Evolutionary conservation across 2,329 filamentous ascomycete species (phyloP).

Genomic region (Fusarium sp.): DNA sequence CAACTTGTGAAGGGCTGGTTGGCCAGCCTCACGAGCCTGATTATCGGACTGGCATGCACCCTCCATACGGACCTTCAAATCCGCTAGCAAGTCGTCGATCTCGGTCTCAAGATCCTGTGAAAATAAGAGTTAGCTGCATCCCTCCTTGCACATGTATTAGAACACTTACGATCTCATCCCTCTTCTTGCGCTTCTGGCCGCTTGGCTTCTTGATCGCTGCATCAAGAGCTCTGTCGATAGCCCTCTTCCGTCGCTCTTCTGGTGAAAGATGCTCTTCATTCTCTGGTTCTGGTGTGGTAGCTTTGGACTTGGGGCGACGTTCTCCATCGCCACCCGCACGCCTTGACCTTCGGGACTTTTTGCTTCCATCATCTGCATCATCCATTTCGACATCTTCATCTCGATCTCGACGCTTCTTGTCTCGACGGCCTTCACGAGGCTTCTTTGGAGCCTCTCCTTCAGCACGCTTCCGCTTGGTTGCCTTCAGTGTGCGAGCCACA

Average conservation of each 20-base stretch:
- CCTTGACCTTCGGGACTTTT: slow-evolving; percentile 60
- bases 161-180: slow-evolving; percentile 82
- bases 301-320: slow-evolving; percentile 60
- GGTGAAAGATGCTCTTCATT: slow-evolving; percentile 84
- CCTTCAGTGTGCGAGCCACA: slow-evolving; percentile 71
- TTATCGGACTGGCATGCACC: slow-evolving; percentile 89
- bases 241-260: slow-evolving; percentile 84
- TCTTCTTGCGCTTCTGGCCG: slow-evolving; percentile 75
- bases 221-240: slow-evolving; percentile 88
- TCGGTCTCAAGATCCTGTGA: slow-evolving; percentile 85
- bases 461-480: slow-evolving; percentile 71
- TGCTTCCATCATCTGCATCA: slow-evolving; percentile 58
- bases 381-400: slow-evolving; percentile 62
- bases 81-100: slow-evolving; percentile 89
- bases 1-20: slow-evolving; percentile 91
- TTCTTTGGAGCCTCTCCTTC: slow-evolving; percentile 75
- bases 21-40: slow-evolving; percentile 78
- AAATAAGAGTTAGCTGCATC: slow-evolving; percentile 32
- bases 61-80: slow-evolving; percentile 91
- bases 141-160: neutral
- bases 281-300: slow-evolving; percentile 66
- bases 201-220: slow-evolving; percentile 84
- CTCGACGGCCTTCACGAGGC: slow-evolving; percentile 77
- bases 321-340: slow-evolving; percentile 57
- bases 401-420: slow-evolving; percentile 68